A percentile compares a stretch with the other conserved stretches of the same genome.
Conservation (phyloP, 768 basidiomycete species). For the Calocybe indica region DNA sequence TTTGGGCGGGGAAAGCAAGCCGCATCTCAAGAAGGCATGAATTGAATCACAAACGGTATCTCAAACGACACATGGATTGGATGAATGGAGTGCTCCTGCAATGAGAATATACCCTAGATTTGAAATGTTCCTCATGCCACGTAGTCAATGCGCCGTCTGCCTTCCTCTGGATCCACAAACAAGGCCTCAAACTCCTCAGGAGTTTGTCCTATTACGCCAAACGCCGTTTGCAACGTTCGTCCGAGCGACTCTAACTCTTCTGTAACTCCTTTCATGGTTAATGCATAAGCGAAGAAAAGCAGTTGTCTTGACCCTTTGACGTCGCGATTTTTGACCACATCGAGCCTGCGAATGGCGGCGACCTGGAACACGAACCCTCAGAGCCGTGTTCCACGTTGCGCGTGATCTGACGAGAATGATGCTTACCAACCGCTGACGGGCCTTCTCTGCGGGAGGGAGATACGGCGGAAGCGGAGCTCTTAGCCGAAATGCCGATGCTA, state of each 20-base stretch:
- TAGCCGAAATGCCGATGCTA: constrained; percentile 73
- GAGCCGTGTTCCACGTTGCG: too few relatives aligned
- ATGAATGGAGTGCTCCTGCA: neutral
- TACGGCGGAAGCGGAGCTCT: constrained; percentile 96
- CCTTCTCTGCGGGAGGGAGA: constrained; percentile 86
- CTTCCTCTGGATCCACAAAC: constrained; percentile 39
- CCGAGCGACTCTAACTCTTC: constrained; percentile 84
- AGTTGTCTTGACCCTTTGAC: constrained; percentile 80
- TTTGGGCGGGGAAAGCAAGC: constrained; percentile 15
- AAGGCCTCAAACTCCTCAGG: constrained; percentile 79
- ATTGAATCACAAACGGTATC: neutral
- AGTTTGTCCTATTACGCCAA: constrained; percentile 86
- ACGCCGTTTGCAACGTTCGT: constrained; percentile 75
- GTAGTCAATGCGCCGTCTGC: constrained; percentile 14
- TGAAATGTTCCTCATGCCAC: constrained; percentile 10
- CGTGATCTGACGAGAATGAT: neutral
- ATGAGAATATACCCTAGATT: neutral
- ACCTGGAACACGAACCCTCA: constrained; percentile 40
- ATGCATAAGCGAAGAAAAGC: constrained; percentile 89
- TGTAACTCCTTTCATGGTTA: constrained; percentile 93
- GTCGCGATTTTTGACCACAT: constrained; percentile 83
- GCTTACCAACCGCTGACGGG: constrained; percentile 71
- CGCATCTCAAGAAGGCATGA: too few relatives aligned
- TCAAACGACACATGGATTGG: neutral
- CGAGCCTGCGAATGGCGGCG: constrained; percentile 72